Conservation (phyloP, 331 rosid genomes). For the Spiraea crenata region DNA sequence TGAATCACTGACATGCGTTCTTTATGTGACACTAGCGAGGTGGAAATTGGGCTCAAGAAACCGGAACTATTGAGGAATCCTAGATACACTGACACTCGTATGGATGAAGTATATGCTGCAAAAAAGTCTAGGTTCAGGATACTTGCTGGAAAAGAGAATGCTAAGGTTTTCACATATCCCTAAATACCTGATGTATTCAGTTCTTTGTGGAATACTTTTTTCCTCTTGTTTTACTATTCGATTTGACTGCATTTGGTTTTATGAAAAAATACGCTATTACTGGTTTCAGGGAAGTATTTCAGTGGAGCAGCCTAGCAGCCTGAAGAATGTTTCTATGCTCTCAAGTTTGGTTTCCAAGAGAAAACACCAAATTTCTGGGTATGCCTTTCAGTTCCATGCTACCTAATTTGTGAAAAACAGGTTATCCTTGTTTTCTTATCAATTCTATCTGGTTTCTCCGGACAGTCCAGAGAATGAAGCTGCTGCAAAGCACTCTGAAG, state of each 20-base stretch:
- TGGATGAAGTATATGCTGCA: slow-evolving; percentile 78
- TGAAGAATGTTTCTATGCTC: slow-evolving; percentile 46
- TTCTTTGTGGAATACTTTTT: background rate
- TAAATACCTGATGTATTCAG: background rate
- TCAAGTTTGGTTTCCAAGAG: slow-evolving; percentile 45
- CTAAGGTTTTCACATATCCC: slow-evolving; percentile 50
- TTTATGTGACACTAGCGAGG: slow-evolving; percentile 33
- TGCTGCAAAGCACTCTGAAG: slow-evolving; percentile 31
- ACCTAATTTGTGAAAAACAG: slow-evolving; percentile 3
- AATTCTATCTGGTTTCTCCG: slow-evolving; percentile 25
- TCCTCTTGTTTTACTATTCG: slow-evolving; percentile 10
- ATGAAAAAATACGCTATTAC: slow-evolving; percentile 2
- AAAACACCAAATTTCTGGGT: slow-evolving; percentile 50
- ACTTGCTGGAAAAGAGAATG: slow-evolving; percentile 72
- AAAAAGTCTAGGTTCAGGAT: slow-evolving; percentile 73
- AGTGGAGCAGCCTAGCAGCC: slow-evolving; percentile 44
- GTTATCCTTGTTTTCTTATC: slow-evolving; percentile 8
- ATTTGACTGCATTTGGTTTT: slow-evolving; percentile 16
- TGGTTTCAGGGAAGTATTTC: slow-evolving; percentile 54
- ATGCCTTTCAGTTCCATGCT: slow-evolving; percentile 21
- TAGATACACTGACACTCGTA: slow-evolving; percentile 57
- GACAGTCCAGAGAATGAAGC: slow-evolving; percentile 49
- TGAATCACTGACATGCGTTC: slow-evolving; percentile 23
- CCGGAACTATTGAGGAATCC: slow-evolving; percentile 43
- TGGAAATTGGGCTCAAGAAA: slow-evolving; percentile 47